Base-by-base conservation (phyloP, 139 green algal genomes). In the Tetraselmis chui region DNA sequence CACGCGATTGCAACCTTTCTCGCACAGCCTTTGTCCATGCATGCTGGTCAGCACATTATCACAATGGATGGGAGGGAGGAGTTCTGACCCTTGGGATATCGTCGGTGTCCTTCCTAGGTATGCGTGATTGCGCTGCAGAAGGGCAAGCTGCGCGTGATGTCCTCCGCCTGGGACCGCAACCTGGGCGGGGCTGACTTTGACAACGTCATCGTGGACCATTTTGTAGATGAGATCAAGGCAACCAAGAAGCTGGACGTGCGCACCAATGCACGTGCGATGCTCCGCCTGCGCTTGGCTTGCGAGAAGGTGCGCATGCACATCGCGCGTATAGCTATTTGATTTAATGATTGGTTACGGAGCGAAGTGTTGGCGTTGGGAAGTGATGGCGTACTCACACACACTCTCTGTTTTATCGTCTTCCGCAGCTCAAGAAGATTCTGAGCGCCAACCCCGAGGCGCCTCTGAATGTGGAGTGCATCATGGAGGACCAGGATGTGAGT, bases 401-500 rank as follows among this genome's bases (percentile, higher is more conserved):
- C 77, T 59, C 32, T 45, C 32, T 23, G 24, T 28, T 29, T 28
- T 22, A 28, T 22, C 59, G 23, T 81, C 67, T 32, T 29, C 29
- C 23, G 76, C 89, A 94, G 89, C 32, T 95, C 59, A 97, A 98
- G 89, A 97, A 98, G 89, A 90, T 98, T 26, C 91, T 99, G 82
- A 95, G 87, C 32, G 92, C 94, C 79, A 99, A 98, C 86, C 83
- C 92, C 29, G 91, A 98, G 89, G 92, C 94, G 24, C 86, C 92
- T 0, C 81, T 98, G 26, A 95, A 90, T 80, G 90, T 98, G 80
- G 97, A 99, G 91, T 98, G 94, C 88, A 83, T 99, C 59, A 96
- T 96, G 91, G 91, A 98, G 31, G 97, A 99, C 84, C 85, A 92
- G 32, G 97, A 99, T 85, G 89, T 97, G 27, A 84, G 32, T 1